Conservation (phyloP, 1,284 basidiomycete genomes). For the Trametes hirsuta region DNA sequence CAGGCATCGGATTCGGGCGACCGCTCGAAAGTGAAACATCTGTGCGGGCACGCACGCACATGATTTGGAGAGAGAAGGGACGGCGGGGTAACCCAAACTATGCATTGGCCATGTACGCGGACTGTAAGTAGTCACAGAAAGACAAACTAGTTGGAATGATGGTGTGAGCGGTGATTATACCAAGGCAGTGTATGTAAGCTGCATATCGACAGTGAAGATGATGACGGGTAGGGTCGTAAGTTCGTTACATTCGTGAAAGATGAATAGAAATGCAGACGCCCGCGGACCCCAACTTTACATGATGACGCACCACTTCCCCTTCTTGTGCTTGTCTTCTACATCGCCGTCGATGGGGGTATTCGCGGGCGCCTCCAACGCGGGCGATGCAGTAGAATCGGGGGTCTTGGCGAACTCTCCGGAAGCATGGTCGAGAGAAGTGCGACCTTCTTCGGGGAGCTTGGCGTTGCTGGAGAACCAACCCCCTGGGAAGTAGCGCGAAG, state of each 20-base stretch:
- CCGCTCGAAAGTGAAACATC: neutral
- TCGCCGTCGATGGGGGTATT: constrained; percentile 32
- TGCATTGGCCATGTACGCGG: constrained; percentile 18
- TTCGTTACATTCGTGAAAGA: constrained; percentile 26
- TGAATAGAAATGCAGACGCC: constrained; percentile 11
- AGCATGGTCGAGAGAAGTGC: constrained; percentile 54
- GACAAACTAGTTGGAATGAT: constrained; percentile 14
- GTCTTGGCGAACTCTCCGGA: constrained; percentile 49
- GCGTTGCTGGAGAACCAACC: constrained; percentile 52
- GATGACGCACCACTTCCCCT: constrained; percentile 34
- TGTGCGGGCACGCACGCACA: neutral
- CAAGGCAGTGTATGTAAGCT: constrained; percentile 18
- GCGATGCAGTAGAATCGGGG: constrained; percentile 18
- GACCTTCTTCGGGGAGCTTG: constrained; percentile 41
- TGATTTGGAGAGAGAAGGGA: neutral
- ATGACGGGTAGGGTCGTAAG: constrained; percentile 12
- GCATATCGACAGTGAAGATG: constrained; percentile 20
- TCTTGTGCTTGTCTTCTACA: constrained; percentile 31
- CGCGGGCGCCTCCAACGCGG: constrained; percentile 27
- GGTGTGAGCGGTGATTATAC: constrained; percentile 25
- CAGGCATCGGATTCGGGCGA: no score
- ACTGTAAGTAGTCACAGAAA: constrained; percentile 9
- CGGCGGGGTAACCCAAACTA: constrained; percentile 11
- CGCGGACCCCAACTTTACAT: constrained; percentile 28
- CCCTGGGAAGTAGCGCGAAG: constrained; percentile 59